Percentiles rank a stretch among this genome's conserved stretches.
Evolutionary conservation across 345 rosid species (phyloP).

Genomic region (Pugionium cornutum): DNA sequence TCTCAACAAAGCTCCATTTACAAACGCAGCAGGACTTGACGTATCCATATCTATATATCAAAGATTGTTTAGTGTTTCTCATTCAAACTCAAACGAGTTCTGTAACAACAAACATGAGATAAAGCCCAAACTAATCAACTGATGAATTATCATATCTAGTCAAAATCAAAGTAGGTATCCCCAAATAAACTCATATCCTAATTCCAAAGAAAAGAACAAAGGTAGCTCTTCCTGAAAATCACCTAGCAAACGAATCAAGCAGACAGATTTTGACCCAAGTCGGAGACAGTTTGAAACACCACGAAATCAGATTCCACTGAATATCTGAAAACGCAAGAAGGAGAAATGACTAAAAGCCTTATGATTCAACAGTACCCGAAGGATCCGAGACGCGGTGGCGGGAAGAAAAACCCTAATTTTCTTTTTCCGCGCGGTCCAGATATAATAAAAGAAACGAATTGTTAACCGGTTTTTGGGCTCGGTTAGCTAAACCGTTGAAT

Average conservation of each 20-base stretch:
- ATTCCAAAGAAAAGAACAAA: not conserved
- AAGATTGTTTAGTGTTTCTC: not conserved
- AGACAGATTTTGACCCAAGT: not conserved
- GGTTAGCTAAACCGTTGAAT: slow-evolving; percentile 4
- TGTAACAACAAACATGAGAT: too few relatives aligned
- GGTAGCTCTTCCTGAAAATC: not conserved
- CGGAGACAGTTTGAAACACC: not conserved
- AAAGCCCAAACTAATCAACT: not conserved
- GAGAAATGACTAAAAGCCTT: not conserved
- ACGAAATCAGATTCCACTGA: not conserved
- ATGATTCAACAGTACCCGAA: slow-evolving; percentile 9
- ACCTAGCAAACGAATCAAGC: slow-evolving; percentile 4
- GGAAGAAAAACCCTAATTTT: slow-evolving; percentile 29
- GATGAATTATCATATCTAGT: not conserved
- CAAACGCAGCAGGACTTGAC: slow-evolving; percentile 80
- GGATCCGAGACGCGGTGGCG: slow-evolving; percentile 25
- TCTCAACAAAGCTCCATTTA: slow-evolving; percentile 68
- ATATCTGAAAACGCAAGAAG: not conserved
- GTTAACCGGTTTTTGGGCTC: not conserved
- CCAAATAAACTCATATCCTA: not conserved
- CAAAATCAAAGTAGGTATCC: not conserved
- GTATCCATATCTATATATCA: slow-evolving; percentile 58
- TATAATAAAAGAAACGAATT: not conserved
- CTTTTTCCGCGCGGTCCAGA: not conserved
- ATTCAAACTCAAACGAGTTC: not conserved